phyloP scores from a whole-genome alignment of 306 rosid genomes.

The Castanospermum australe region DNA sequence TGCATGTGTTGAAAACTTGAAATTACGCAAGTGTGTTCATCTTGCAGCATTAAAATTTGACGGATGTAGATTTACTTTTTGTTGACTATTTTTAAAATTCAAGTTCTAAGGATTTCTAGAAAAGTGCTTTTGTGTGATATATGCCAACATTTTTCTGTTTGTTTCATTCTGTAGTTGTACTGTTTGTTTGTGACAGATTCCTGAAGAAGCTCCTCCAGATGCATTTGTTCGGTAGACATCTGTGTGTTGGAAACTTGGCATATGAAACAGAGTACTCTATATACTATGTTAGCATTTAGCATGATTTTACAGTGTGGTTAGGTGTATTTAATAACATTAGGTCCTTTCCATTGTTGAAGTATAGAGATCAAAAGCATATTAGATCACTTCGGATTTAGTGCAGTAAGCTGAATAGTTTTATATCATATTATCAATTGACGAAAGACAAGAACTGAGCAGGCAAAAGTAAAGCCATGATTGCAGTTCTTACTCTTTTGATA shows the following conservation, averaged over 20 bases:
- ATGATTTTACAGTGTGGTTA: not conserved
- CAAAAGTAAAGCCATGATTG: not conserved
- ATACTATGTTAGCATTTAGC: not conserved
- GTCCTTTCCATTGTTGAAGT: not conserved
- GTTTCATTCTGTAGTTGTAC: not conserved
- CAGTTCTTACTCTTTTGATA: not conserved
- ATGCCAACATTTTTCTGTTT: not conserved
- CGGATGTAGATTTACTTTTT: not conserved
- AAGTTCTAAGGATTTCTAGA: not conserved
- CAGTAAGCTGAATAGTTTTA: not conserved
- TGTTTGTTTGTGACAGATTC: constrained; percentile 46
- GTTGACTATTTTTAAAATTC: not conserved
- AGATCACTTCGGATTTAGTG: not conserved
- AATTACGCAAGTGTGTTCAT: not conserved
- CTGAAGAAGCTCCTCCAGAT: constrained; percentile 72
- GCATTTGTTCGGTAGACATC: constrained; percentile 30
- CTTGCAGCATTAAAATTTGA: not conserved
- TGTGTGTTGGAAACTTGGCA: not conserved
- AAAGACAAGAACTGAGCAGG: not conserved
- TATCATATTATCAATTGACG: not conserved
- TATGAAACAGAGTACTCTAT: not conserved
- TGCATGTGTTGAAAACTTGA: not conserved
- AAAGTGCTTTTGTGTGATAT: not conserved
- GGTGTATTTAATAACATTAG: not conserved
- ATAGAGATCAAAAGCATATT: not conserved